Evolutionary conservation across 2,329 filamentous ascomycete genomes (phyloP), one percentile per base, ranked within the genome.

Genomic region (Calycina herbarum): DNA sequence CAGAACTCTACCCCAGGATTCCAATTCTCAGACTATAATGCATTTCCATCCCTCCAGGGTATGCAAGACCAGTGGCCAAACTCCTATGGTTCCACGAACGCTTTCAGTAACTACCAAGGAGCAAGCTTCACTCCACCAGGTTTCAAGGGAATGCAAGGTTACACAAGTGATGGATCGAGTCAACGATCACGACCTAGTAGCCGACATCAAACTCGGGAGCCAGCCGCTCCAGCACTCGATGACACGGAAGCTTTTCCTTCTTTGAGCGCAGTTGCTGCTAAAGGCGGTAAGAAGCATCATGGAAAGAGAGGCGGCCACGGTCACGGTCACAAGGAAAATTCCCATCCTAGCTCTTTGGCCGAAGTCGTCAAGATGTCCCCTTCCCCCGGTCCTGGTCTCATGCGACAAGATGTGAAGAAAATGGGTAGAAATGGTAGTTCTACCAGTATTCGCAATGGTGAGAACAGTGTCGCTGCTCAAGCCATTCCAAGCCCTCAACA

Each of bases 301-400:
- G 94, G 93, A 42, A 97, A 97, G 79, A 87, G 94, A 65, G 92
- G 92, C 58, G 91, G 91, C 0, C 92, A 96, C 75, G 89, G 89
- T 11, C 89, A 89, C 73, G 80, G 80, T 7, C 85, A 86, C 72
- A 92, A 90, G 73, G 89, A 93, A 67, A 88, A 86, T 67, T 82
- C 80, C 42, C 77, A 84, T 65, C 89, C 93, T 1, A 93, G 88
- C 73, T 96, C 93, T 24, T 82, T 99, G 61, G 94, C 94, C 42
- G 95, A 98, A 78, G 90, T 98, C 65, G 93, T 98, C 65, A 95
- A 94, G 76, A 96, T 97, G 91, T 92, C 93, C 5, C 93, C 94
- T 0, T 93, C 93, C 7, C 93, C 93, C n/a, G 84, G 83, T 1
- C 88, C 90, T 3, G 80, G 80, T 29, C 83, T 83, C 57, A 85